Percentiles rank a stretch among this genome's conserved stretches.
Conservation (phyloP, 129 eudicot species). For the Kitagawia praeruptora region DNA sequence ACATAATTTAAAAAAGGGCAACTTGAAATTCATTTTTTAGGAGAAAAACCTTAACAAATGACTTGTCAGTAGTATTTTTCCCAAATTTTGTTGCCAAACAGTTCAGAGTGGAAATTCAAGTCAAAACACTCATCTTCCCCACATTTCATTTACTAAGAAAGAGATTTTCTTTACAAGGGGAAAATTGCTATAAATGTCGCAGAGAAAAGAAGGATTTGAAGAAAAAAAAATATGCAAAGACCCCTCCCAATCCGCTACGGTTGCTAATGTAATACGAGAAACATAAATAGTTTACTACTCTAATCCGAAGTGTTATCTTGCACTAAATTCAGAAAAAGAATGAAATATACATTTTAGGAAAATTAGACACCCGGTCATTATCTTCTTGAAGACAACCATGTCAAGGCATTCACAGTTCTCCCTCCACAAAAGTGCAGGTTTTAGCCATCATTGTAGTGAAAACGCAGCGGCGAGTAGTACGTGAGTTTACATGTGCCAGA, state of each 20-base stretch:
- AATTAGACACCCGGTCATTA: not conserved
- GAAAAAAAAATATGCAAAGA: not conserved
- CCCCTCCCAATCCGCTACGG: not conserved
- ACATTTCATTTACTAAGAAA: not conserved
- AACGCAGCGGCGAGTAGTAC: not conserved
- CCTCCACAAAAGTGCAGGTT: not conserved
- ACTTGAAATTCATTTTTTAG: too few relatives aligned
- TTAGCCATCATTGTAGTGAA: not conserved
- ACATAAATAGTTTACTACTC: not conserved
- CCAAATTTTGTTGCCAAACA: not conserved
- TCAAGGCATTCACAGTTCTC: not conserved
- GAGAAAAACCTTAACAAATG: not conserved
- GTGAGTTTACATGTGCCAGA: not conserved
- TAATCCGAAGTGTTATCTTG: not conserved
- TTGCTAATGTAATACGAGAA: not conserved
- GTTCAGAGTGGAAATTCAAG: too few relatives aligned
- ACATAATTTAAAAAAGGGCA: too few relatives aligned
- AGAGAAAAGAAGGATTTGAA: not conserved
- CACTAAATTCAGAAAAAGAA: not conserved
- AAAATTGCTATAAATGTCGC: not conserved
- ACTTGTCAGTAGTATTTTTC: not conserved
- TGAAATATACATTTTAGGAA: not conserved
- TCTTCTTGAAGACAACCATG: not conserved
- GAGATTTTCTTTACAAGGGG: not conserved
- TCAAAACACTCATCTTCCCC: not conserved